A percentile compares a stretch with the other conserved stretches of the same genome.
phyloP scores from a whole-genome alignment of 305 asterid species.

The Nicotiana rustica region DNA sequence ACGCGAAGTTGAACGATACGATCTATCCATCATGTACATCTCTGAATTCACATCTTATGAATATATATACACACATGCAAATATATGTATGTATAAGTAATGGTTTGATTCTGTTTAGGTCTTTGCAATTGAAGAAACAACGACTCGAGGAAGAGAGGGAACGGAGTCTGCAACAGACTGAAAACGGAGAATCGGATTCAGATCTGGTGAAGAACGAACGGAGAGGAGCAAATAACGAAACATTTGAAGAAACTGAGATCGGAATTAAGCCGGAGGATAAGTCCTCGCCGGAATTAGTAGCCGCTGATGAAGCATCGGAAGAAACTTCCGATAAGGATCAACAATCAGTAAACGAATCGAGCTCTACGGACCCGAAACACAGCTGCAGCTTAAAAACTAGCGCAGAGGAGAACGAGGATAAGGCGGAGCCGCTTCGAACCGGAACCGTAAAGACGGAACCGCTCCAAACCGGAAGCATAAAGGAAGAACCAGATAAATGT shows the following conservation, averaged over 20 bases:
- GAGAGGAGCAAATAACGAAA: too few species aligned
- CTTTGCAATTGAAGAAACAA: conserved; percentile 70
- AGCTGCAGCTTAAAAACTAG: conserved; percentile 54
- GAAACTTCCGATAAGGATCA: conserved; percentile 52
- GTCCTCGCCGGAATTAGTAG: conserved; percentile 46
- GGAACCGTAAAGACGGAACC: conserved; percentile 39
- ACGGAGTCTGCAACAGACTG: background rate
- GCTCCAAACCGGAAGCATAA: conserved; percentile 45
- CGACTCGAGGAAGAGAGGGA: conserved; percentile 68
- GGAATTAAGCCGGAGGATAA: conserved; percentile 36
- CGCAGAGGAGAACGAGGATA: conserved; percentile 39
- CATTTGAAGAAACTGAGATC: conserved; percentile 16
- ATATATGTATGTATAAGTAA: conserved; percentile 31
- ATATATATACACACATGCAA: conserved; percentile 35
- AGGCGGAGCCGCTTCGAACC: conserved; percentile 47
- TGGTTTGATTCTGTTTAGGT: conserved; percentile 50
- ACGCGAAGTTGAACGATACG: conserved; percentile 82
- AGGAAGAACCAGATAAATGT: conserved; percentile 48
- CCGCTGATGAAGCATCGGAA: conserved; percentile 52
- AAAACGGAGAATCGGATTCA: conserved; percentile 30
- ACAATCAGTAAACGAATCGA: conserved; percentile 40
- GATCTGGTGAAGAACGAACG: conserved; percentile 34
- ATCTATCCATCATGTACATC: conserved; percentile 80
- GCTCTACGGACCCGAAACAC: conserved; percentile 62
- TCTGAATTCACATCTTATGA: conserved; percentile 4